Evolutionary conservation across 2,329 filamentous ascomycete species (phyloP).

Genomic region (Aureobasidium sp.): DNA sequence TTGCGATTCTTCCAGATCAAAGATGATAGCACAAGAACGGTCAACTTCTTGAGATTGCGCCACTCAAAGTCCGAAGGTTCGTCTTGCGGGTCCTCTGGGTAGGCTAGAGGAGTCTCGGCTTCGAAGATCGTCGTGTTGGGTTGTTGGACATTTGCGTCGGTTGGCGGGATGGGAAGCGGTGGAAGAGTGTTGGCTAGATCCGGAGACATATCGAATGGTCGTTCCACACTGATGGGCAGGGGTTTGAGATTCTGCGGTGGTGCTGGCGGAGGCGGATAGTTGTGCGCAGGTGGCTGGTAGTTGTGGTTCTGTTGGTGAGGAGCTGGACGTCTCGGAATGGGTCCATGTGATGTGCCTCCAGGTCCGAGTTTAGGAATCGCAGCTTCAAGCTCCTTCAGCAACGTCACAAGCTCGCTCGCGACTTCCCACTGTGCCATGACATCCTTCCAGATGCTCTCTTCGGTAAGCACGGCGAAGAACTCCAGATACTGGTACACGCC

Average conservation of each 20-base stretch:
- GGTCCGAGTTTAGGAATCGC: slow-evolving; percentile 84
- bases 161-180: slow-evolving; percentile 42
- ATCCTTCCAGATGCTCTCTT: slow-evolving; percentile 83
- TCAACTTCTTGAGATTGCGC: slow-evolving; percentile 92
- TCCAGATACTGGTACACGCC: slow-evolving; percentile 95
- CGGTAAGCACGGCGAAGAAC: slow-evolving; percentile 90
- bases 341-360: slow-evolving; percentile 29
- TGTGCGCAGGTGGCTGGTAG: background rate
- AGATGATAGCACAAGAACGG: slow-evolving; percentile 89
- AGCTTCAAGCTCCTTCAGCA: slow-evolving; percentile 88
- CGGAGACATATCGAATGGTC: slow-evolving; percentile 64
- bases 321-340: slow-evolving; percentile 15
- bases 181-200: slow-evolving; percentile 39
- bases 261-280: slow-evolving; percentile 6
- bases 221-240: slow-evolving; percentile 60
- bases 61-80: slow-evolving; percentile 74
- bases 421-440: slow-evolving; percentile 94
- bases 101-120: slow-evolving; percentile 44
- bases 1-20: slow-evolving; percentile 87
- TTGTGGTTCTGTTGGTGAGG: background rate
- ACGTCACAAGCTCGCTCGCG: slow-evolving; percentile 86
- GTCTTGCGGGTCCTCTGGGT: slow-evolving; percentile 57
- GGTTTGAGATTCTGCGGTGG: slow-evolving; percentile 20
- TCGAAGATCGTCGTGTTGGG: slow-evolving; percentile 40
- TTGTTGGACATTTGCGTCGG: slow-evolving; percentile 47